Conservation (phyloP, 75 land plant genomes). For the Selaginella tamariscina region DNA sequence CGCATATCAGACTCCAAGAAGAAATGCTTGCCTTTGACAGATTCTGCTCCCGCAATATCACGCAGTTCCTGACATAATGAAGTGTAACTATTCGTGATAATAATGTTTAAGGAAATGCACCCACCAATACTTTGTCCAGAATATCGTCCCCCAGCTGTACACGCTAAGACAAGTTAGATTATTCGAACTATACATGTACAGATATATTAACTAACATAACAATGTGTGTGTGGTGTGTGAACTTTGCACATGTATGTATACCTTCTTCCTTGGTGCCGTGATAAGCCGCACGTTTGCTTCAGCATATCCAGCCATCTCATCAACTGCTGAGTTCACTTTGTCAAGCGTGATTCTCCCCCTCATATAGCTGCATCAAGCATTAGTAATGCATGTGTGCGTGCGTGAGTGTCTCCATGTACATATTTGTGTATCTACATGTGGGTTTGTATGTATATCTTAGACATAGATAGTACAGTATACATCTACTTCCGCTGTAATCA, state of each 20-base stretch:
- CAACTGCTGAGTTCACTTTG: conserved; percentile 74
- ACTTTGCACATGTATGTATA: too few species aligned
- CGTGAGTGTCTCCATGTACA: neutral
- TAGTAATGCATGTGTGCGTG: neutral
- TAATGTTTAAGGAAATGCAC: conserved; percentile 17
- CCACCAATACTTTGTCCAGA: conserved; percentile 66
- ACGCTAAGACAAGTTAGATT: neutral
- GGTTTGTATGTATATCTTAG: neutral
- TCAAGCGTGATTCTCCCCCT: conserved; percentile 83
- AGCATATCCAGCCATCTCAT: conserved; percentile 85
- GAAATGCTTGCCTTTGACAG: conserved; percentile 78
- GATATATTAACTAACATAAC: neutral
- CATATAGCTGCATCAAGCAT: conserved; percentile 57
- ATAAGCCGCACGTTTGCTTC: conserved; percentile 67
- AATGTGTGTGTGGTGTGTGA: too few species aligned
- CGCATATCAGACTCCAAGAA: conserved; percentile 84
- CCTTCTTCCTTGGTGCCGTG: conserved; percentile 69
- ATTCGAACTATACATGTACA: neutral
- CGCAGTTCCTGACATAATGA: conserved; percentile 52
- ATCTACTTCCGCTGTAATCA: neutral
- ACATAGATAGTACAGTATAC: conserved; percentile 2
- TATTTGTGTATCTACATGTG: neutral
- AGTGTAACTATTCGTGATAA: neutral
- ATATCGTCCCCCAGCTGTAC: conserved; percentile 58
- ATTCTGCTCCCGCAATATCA: conserved; percentile 55